Evolutionary conservation across 208 protist species (phyloP), one percentile per base, ranked within the genome.

Genomic region (Acanthamoeba castellanii): DNA sequence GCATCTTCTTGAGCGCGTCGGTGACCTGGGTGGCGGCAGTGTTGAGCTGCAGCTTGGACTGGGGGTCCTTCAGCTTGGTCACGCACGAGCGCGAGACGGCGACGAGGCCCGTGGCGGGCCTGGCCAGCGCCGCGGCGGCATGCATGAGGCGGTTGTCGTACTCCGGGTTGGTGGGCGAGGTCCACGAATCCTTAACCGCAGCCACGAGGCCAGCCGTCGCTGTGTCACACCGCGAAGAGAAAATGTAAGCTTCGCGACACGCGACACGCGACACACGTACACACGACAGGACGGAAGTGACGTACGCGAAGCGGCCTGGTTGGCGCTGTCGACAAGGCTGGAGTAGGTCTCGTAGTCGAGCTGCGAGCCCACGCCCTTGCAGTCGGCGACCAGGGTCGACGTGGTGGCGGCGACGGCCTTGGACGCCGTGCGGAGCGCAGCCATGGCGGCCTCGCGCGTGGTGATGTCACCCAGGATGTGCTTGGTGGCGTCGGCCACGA

Each of bases 41-140:
- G 61, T 81, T 94, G 34, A 94, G 91, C 66, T 81, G 32, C 52
- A 70, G 47, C 91, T 94, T 94, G 52, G 66, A 85, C 32, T 94
- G 91, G 47, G 72, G 66, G 57, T 94, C 91, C 59, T 85, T 94
- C 20, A 94, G 70, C 91, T 94, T 94, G 74, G 91, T 81, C 91
- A 94, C 91, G 74, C 66, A 81, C 34, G 91, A 57, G 59, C 91
- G 91, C 30, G 91, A 81, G n/a, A 85, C 52, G 91, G 91, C 91
- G 20, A 94, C 91, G 13, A 94, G 74, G 32, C 91, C 91, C 32
- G 91, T 85, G 30, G 91, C 66, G 55, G 91, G 91, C 70, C 68
- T 30, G 88, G 64, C 59, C 30, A 93, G 37, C 6, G 91, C 91
- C 16, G 72, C 72, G 42, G 91, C 91, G 11, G 91, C 66, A 30